phyloP scores from a whole-genome alignment of 2,329 filamentous ascomycete genomes.

The Reticulascus tulasneorum region DNA sequence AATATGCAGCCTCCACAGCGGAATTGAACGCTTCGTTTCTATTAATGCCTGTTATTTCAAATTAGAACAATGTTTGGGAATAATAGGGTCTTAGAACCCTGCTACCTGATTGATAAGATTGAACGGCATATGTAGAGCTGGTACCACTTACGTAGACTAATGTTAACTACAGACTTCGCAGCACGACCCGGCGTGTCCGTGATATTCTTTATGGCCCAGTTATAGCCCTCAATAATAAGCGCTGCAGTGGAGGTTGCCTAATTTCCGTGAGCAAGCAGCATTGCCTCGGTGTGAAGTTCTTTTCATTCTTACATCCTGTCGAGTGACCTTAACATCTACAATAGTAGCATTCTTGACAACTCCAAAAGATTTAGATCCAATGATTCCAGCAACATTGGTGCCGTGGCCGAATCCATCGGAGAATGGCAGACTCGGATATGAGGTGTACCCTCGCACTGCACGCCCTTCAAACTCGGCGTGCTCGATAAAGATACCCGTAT shows the following conservation, averaged over 20 bases:
- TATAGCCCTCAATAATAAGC: conserved; percentile 25
- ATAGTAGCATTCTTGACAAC: conserved; percentile 40
- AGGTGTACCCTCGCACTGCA: conserved; percentile 13
- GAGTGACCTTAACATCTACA: conserved; percentile 40
- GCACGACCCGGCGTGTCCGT: conserved; percentile 19
- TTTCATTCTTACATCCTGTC: too few relatives aligned
- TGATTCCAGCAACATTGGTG: conserved; percentile 34
- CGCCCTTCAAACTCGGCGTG: conserved; percentile 30
- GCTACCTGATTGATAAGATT: too few relatives aligned
- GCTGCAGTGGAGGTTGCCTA: conserved; percentile 27
- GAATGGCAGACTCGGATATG: conserved; percentile 20
- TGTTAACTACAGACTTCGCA: conserved; percentile 35
- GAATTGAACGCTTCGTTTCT: conserved; percentile 43
- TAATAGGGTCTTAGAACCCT: not conserved
- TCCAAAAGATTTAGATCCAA: conserved; percentile 29
- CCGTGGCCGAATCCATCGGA: conserved; percentile 38
- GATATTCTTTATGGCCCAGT: conserved; percentile 32
- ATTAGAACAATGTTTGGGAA: not conserved
- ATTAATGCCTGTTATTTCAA: conserved; percentile 30
- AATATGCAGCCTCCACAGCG: conserved; percentile 42
- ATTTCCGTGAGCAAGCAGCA: too few relatives aligned
- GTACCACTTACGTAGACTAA: conserved; percentile 37
- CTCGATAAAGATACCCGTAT: conserved; percentile 30
- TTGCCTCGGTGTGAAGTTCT: too few relatives aligned
- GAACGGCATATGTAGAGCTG: too few relatives aligned